phyloP scores from a whole-genome alignment of 2,329 filamentous ascomycete species.

The Verticillium isaacii region DNA sequence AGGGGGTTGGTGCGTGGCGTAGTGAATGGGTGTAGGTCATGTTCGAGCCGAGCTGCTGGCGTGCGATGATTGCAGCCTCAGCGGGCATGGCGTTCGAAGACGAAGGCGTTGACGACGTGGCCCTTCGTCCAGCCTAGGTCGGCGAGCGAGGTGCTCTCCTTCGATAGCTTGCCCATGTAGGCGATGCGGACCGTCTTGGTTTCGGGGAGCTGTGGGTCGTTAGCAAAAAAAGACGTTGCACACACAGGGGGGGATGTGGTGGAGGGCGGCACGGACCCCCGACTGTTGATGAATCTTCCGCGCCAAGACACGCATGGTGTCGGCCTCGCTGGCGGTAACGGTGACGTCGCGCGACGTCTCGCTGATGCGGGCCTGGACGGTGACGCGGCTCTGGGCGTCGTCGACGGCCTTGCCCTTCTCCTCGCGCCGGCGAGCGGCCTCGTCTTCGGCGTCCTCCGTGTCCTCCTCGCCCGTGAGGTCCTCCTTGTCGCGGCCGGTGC shows the following conservation, averaged over 20 bases:
- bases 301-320: conserved; percentile 61
- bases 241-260: background rate
- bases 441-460: conserved; percentile 25
- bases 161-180: conserved; percentile 77
- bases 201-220: conserved; percentile 44
- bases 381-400: conserved; percentile 49
- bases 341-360: conserved; percentile 61
- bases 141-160: conserved; percentile 59
- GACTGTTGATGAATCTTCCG: conserved; percentile 59
- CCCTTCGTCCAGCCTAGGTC: conserved; percentile 72
- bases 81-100: conserved; percentile 45
- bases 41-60: too few species aligned
- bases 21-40: too few species aligned
- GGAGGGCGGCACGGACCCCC: conserved; percentile 43
- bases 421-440: conserved; percentile 37
- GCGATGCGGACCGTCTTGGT: conserved; percentile 63
- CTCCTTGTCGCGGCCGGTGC: conserved; percentile 13
- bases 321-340: conserved; percentile 50
- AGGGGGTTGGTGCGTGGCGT: background rate
- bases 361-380: conserved; percentile 59
- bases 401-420: conserved; percentile 57
- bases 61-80: background rate
- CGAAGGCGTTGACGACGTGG: conserved; percentile 72
- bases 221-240: background rate
- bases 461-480: conserved; percentile 13